Evolutionary conservation across 2,329 filamentous ascomycete genomes (phyloP), one percentile per base, ranked within the genome.

Genomic region (Trichoderma oligosporum): DNA sequence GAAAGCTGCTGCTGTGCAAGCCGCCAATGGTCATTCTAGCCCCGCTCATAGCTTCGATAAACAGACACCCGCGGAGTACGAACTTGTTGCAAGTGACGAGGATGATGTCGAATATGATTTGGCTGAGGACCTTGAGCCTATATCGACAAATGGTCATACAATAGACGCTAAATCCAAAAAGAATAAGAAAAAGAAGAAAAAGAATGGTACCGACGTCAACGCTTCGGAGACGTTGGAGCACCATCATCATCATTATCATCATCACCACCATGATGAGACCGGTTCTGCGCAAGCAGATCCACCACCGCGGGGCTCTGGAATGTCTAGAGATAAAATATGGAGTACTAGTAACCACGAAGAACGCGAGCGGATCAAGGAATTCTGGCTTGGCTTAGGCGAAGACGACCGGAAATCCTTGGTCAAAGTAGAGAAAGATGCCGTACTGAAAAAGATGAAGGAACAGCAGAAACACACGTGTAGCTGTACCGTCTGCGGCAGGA

Each of bases 381-480:
- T 97, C 74, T 99, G 94, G 94, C 82, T 99, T 53, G 91, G 91
- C 14, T 75, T 99, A 41, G 91, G 90, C 64, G 94, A 99, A 72
- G 90, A 96, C 35, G 92, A 97, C 71, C 89, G 94, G 65, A 94
- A 96, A 71, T 94, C 90, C 14, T 78, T 99, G 45, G 91, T 99
- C 68, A 97, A 97, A 74, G 93, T 99, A 27, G 94, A 99, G 74
- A 99, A 99, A 76, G 93, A 99, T 73, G 93, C 94, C 7, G 94
- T 99, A 0, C 77, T 99, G 57, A 91, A 90, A 69, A 99, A 99
- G 79, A 99, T 99, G 94, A 99, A 99, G 79, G 94, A 99, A 73
- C 94, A 99, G 73, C 94, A 99, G 73, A 97, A 97, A 74, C 92
- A 97, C 72, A 97, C 93, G 2, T 99, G 94, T 78, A 97, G 92